These are phyloP conservation scores for Aureobasidium sp. DNA, from an alignment of 2,329 filamentous ascomycete genomes.

Conservation along the genomic window DNA sequence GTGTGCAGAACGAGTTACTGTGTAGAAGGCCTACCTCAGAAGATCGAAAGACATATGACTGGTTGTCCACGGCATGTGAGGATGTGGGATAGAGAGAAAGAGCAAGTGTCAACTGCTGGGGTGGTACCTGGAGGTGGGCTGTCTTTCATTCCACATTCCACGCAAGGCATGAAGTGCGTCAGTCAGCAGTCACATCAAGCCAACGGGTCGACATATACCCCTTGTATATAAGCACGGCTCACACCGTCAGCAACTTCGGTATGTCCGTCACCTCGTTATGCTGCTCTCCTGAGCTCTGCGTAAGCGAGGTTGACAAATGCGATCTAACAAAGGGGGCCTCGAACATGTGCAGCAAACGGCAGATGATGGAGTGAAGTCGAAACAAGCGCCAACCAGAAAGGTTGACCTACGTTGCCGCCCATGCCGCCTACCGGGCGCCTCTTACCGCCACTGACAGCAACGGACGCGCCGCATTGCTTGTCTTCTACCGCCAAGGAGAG, in stretches of 20 bases:
- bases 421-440: slow-evolving; percentile 1
- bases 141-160: background rate
- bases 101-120: too few relatives aligned
- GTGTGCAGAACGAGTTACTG: too few relatives aligned
- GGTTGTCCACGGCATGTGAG: background rate
- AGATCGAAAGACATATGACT: background rate
- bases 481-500: background rate
- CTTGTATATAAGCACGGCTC: background rate
- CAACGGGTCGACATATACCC: background rate
- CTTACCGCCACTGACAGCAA: background rate
- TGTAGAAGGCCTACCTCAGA: too few relatives aligned
- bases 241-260: background rate
- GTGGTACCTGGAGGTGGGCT: background rate
- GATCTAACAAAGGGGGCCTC: background rate
- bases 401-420: background rate
- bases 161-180: background rate
- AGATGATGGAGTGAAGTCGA: background rate
- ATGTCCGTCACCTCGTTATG: background rate
- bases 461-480: background rate
- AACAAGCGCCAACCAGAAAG: background rate
- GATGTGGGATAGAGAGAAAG: too few relatives aligned
- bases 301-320: background rate
- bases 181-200: background rate
- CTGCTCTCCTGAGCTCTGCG: background rate
- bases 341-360: background rate